Evolutionary conservation across 2,329 filamentous ascomycete genomes (phyloP).

Genomic region (Lachnellula hyalina): DNA sequence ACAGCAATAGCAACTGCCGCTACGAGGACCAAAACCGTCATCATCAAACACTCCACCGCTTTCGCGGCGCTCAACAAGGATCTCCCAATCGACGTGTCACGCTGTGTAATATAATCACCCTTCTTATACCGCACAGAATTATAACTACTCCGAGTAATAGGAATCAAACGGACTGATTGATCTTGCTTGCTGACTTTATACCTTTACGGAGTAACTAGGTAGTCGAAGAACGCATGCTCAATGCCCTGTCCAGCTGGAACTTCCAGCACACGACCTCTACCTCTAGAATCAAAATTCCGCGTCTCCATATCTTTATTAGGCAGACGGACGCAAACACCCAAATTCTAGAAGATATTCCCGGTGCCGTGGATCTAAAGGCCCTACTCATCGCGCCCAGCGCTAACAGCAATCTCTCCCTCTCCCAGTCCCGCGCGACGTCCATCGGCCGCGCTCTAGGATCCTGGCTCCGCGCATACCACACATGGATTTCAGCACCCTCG

Average conservation of each 20-base stretch:
- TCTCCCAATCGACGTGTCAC: constrained; percentile 42
- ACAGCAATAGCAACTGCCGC: not conserved
- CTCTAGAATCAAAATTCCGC: constrained; percentile 40
- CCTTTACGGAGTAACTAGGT: constrained; percentile 17
- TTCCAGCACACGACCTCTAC: constrained; percentile 28
- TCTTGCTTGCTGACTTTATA: no score
- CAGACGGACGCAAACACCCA: constrained; percentile 43
- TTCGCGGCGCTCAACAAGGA: constrained; percentile 41
- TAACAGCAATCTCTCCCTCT: constrained; percentile 18
- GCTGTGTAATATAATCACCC: constrained; percentile 40
- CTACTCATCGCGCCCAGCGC: constrained; percentile 27
- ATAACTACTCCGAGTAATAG: no score
- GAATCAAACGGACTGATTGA: no score
- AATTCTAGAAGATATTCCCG: constrained; percentile 46
- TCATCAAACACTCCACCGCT: constrained; percentile 50
- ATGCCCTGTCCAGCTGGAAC: constrained; percentile 30
- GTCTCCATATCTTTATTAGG: constrained; percentile 40
- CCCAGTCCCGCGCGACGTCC: constrained; percentile 36
- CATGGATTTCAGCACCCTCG: constrained; percentile 11
- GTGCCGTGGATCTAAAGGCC: constrained; percentile 44
- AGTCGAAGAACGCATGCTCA: constrained; percentile 43
- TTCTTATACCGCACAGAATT: no score
- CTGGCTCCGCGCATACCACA: constrained; percentile 42
- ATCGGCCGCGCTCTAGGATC: constrained; percentile 43
- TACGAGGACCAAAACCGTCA: constrained; percentile 36